Evolutionary conservation across 148 eudicot species (phyloP), one percentile per base, ranked within the genome.

Genomic region (Chenopodium suecicum): DNA sequence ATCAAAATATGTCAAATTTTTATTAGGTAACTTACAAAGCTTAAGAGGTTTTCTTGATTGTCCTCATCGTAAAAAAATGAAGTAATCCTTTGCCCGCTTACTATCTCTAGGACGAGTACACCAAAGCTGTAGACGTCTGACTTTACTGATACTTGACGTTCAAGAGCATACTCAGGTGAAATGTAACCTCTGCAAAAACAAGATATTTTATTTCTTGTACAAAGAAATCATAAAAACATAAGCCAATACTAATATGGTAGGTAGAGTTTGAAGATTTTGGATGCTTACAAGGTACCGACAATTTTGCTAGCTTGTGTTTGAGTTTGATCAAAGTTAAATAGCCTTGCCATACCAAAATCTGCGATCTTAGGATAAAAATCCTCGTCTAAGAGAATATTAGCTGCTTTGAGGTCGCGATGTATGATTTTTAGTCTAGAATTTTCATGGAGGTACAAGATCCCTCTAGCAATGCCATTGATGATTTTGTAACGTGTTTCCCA

Each of bases 341-440:
- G 25, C 60, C 82, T 81, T 41, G 89, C 88, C 86, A 69, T 32
- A 29, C 89, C 85, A 80, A 87, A 87, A 70, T 87, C 88, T 13
- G 88, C 79, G 31, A 87, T 87, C 80, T 87, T 87, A 4, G 89
- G 88, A 50, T 80, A 74, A 69, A 87, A 80, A 13, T 78, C 44
- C 1, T 25, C 78, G 7, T 82, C 87, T 23, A 87, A 48, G 20
- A 87, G 63, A 11, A 87, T 73, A 62, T 87, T 87, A 7, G 50
- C 78, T 3, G 89, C 78, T 78, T 82, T 87, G 9, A 87, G 82
- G 62, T 87, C 87, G n/a, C 80, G 81, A 68, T 87, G 89, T 27
- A 85, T 81, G 34, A 87, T 80, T n/a, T 82, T 50, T 3, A 85
- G 73, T 17, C 78, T 56, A 2, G 89, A 85, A 71, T 83, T 78